A percentile compares a stretch with the other conserved stretches of the same genome.
Evolutionary conservation across 148 eudicot species (phyloP).

Genomic region (Hydrangea macrophylla): DNA sequence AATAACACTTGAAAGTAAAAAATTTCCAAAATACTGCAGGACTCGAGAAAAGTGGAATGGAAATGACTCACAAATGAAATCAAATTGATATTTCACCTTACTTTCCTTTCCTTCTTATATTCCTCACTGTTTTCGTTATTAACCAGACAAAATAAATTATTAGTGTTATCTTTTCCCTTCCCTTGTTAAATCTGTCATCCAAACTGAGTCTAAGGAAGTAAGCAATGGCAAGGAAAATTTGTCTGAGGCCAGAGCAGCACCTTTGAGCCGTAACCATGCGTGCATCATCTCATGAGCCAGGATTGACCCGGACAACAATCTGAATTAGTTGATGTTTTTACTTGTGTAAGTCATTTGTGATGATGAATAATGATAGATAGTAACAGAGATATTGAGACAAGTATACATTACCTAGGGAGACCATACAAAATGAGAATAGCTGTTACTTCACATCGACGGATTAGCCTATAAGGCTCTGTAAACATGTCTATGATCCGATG

Average conservation of each 20-base stretch:
- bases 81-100: too few species aligned
- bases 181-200: too few species aligned
- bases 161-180: too few species aligned
- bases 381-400: too few species aligned
- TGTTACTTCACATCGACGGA: conserved; percentile 86
- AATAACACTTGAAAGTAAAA: too few species aligned
- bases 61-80: too few species aligned
- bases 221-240: not conserved
- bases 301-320: conserved; percentile 96
- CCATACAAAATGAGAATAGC: conserved; percentile 86
- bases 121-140: too few species aligned
- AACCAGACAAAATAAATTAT: too few species aligned
- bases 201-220: too few species aligned
- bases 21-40: too few species aligned
- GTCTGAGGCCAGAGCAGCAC: conserved; percentile 25
- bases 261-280: conserved; percentile 94
- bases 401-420: conserved; percentile 88
- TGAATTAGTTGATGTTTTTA: conserved; percentile 11
- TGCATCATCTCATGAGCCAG: conserved; percentile 99
- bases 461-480: conserved; percentile 72
- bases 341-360: not conserved
- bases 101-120: too few species aligned
- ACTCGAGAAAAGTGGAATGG: too few species aligned
- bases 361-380: not conserved
- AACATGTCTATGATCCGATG: conserved; percentile 66